Percentiles rank a stretch among this genome's conserved stretches.
Conservation (phyloP, 2,329 filamentous ascomycete genomes). For the Kalaharituber pfeilii region DNA sequence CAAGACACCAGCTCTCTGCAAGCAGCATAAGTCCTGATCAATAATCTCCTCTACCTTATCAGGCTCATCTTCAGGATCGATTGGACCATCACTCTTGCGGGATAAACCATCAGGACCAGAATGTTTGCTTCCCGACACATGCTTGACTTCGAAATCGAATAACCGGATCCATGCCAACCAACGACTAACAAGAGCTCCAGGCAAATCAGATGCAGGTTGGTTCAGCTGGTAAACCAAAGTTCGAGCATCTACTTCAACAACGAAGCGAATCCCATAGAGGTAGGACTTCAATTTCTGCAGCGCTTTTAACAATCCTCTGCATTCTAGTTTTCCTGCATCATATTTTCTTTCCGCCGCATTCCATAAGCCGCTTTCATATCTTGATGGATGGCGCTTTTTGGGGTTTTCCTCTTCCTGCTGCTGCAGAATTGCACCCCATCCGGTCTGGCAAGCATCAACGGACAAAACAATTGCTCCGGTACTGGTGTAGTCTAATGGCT, state of each 20-base stretch:
- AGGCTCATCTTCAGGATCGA: too few relatives aligned
- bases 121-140: too few relatives aligned
- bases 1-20: too few relatives aligned
- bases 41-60: too few relatives aligned
- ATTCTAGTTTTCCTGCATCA: not conserved
- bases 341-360: not conserved
- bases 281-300: too few relatives aligned
- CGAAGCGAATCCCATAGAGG: not conserved
- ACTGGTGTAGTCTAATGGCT: not conserved
- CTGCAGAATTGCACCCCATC: not conserved
- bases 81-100: too few relatives aligned
- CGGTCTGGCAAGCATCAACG: not conserved
- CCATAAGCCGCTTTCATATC: not conserved
- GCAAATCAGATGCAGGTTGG: not conserved
- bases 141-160: not conserved
- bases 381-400: too few relatives aligned
- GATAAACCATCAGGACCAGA: not conserved
- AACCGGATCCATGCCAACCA: not conserved
- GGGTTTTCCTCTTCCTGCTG: not conserved
- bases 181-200: not conserved
- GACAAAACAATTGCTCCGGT: not conserved
- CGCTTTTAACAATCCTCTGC: not conserved
- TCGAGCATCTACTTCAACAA: not conserved
- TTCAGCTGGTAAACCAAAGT: not conserved
- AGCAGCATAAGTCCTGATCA: too few relatives aligned